Evolutionary conservation across 805 yeast genomes (phyloP), one percentile per base, ranked within the genome.

Genomic region (Ogataea populi-albae): DNA sequence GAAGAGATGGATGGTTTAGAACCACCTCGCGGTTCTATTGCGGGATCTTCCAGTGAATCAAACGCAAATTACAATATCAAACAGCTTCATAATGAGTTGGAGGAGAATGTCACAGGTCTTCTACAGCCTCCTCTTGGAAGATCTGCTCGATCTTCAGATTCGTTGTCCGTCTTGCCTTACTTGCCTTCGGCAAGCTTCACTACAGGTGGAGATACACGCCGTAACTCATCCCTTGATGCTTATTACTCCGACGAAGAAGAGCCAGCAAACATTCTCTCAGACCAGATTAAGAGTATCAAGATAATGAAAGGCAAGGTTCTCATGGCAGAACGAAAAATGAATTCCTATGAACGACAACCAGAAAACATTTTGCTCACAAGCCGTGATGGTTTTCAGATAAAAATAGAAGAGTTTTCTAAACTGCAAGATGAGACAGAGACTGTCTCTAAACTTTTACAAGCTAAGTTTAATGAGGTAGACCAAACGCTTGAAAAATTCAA

Each of bases 361-460:
- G 38, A 38, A 14, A 46, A 47, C 5, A 36, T 50, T 9, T 19
- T 60, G 5, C 37, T 46, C n/a, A 46, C 50, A 4, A 49, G 43
- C 20, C 23, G 32, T 6, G 35, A 23, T 2, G 55, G 51, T 21
- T 31, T 65, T 31, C 45, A 53, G 12, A 40, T 25, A 6, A 60
- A 59, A 6, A 31, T 65, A 12, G 38, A 41, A 10, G 41, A 42
- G 24, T 64, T 65, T 30, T 55, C 60, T 31, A 39, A 37, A 4
- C 26, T 60, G 47, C 64, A 66, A 53, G 17, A 45, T 50, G 12
- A 50, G 41, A 49, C 49, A 50, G 35, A 45, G 42, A 11, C 47
- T 47, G 34, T 51, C 14, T 50, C 52, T 4, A 17, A 20, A 10
- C 15, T 41, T 15, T 35, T 55, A 4, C 30, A 43, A 15, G 24